phyloP scores from a whole-genome alignment of 352 stramenopile species.

The Thraustochytrium sp. region DNA sequence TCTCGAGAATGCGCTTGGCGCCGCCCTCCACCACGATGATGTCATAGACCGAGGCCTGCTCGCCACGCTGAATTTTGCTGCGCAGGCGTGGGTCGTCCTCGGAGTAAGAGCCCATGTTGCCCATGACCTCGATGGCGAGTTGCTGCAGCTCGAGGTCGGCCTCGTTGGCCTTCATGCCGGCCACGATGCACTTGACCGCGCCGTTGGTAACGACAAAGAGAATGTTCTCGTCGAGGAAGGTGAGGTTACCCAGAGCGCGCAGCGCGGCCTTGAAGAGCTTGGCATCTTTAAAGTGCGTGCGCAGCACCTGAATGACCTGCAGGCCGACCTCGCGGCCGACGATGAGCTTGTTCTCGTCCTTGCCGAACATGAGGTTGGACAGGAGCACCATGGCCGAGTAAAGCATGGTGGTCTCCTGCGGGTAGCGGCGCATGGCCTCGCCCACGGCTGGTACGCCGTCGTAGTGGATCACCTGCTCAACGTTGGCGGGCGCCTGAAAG shows the following conservation, averaged over 20 bases:
- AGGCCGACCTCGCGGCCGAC: slow-evolving; percentile 46
- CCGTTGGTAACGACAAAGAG: slow-evolving; percentile 44
- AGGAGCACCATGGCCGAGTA: slow-evolving; percentile 44
- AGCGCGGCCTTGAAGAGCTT: slow-evolving; percentile 49
- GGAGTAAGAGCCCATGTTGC: slow-evolving; percentile 52
- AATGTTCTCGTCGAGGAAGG: slow-evolving; percentile 51
- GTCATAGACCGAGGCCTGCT: slow-evolving; percentile 41
- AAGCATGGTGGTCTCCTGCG: neutral
- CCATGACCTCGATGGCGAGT: slow-evolving; percentile 52
- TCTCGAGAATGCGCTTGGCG: slow-evolving; percentile 46
- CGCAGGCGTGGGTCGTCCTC: slow-evolving; percentile 48
- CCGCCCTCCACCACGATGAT: slow-evolving; percentile 50
- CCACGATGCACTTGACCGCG: slow-evolving; percentile 47
- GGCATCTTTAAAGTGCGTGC: slow-evolving; percentile 22
- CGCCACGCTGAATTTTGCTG: slow-evolving; percentile 17
- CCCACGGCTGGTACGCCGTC: slow-evolving; percentile 49
- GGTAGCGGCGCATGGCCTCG: slow-evolving; percentile 37
- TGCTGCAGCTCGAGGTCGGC: slow-evolving; percentile 48
- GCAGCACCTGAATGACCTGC: slow-evolving; percentile 44
- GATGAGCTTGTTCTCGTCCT: slow-evolving; percentile 49
- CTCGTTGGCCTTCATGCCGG: slow-evolving; percentile 46
- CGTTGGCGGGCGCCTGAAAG: slow-evolving; percentile 42
- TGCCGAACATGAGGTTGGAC: slow-evolving; percentile 49
- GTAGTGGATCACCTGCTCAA: slow-evolving; percentile 47
- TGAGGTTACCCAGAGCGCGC: slow-evolving; percentile 51